phyloP scores from a whole-genome alignment of 1,139 yeast species.

The Torulaspora globosa region DNA sequence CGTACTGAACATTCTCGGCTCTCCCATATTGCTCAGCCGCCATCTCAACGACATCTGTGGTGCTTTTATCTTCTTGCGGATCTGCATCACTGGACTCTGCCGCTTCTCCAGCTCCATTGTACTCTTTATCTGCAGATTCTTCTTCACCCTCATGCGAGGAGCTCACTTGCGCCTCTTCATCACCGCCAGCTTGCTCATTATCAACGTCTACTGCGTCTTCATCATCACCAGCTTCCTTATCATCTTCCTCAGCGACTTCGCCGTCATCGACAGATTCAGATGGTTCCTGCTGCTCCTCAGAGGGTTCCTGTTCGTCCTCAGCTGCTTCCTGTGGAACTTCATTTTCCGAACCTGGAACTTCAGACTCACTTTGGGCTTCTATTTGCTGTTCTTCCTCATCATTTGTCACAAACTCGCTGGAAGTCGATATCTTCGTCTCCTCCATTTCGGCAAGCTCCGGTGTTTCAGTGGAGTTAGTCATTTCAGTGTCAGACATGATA shows the following conservation, averaged over 20 bases:
- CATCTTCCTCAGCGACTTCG: constrained; percentile 21
- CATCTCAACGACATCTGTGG: background rate
- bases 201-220: constrained; percentile 14
- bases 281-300: constrained; percentile 13
- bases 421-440: background rate
- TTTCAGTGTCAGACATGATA: constrained; percentile 6
- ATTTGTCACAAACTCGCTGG: background rate
- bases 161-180: constrained; percentile 9
- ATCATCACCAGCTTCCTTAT: constrained; percentile 18
- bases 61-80: background rate
- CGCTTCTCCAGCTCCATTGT: background rate
- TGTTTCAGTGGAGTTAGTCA: background rate
- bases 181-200: constrained; percentile 14
- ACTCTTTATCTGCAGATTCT: constrained; percentile 4
- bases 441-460: background rate
- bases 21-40: constrained; percentile 5
- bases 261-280: constrained; percentile 10
- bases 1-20: constrained; percentile 25
- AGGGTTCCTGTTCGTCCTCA: background rate
- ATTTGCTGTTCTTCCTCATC: constrained; percentile 5
- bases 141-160: constrained; percentile 14
- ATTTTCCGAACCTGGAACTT: constrained; percentile 15
- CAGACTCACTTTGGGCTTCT: background rate
- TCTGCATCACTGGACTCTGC: background rate
- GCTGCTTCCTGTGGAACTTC: constrained; percentile 18